Base-by-base conservation (phyloP, 768 basidiomycete genomes). In the Hygrophorus russula region DNA sequence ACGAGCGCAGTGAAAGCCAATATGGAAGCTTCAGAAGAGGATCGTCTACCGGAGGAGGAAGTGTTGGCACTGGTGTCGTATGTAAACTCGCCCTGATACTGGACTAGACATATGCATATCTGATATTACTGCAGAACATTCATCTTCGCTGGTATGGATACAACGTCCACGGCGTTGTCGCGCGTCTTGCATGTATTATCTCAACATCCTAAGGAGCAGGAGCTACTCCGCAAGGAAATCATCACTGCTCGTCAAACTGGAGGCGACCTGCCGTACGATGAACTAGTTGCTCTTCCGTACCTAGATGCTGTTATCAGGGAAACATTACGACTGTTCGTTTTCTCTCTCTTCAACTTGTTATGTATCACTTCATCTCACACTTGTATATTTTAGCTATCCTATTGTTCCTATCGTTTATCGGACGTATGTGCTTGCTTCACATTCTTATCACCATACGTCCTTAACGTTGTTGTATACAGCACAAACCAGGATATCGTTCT, bases 401-500 rank as follows among this genome's bases (percentile, higher is more conserved):
- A 3, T 3, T 24, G 4, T 24, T n/a, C n/a, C n/a, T n/a, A n/a
- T n/a, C n/a, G n/a, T n/a, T n/a, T n/a, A n/a, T n/a, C n/a, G n/a
- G n/a, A n/a, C n/a, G n/a, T n/a, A n/a, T n/a, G n/a, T n/a, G n/a
- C n/a, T n/a, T n/a, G n/a, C n/a, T n/a, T n/a, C n/a, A n/a, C n/a
- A n/a, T n/a, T n/a, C n/a, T n/a, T n/a, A n/a, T n/a, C n/a, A n/a
- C n/a, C n/a, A n/a, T n/a, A n/a, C n/a, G n/a, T n/a, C n/a, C n/a
- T n/a, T n/a, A n/a, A n/a, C n/a, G n/a, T n/a, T n/a, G n/a, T n/a
- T n/a, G n/a, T 7, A 7, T 13, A 29, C 33, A 64, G 63, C 14
- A 42, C 62, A 2, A 49, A 46, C 24, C 33, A 59, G 17, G 60
- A 63, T 45, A 43, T 50, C 14, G 43, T 66, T 7, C 46, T 71